Percentiles rank a stretch among this genome's conserved stretches.
Conservation (phyloP, 148 eudicot species). For the Gaultheria prostrata region DNA sequence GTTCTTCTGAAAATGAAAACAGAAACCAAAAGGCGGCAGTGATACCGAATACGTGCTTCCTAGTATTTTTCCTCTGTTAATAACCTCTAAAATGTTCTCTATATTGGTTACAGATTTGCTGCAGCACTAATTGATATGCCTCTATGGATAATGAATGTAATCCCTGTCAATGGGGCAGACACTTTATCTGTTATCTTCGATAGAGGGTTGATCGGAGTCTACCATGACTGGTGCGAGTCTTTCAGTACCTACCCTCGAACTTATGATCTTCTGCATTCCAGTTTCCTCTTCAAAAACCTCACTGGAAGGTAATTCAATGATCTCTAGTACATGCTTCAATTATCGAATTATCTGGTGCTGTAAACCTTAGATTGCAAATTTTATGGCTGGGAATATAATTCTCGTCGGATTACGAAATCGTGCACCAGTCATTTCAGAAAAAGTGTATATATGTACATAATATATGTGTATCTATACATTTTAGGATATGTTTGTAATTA, state of each 20-base stretch:
- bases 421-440: too few relatives aligned
- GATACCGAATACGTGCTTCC: background rate
- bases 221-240: conserved; percentile 99
- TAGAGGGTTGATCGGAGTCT: conserved; percentile 86
- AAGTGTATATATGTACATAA: too few relatives aligned
- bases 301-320: conserved; percentile 40
- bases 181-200: conserved; percentile 76
- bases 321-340: background rate
- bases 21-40: background rate
- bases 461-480: too few relatives aligned
- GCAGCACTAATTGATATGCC: conserved; percentile 64
- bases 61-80: background rate
- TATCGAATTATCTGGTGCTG: background rate
- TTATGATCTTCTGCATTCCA: conserved; percentile 82
- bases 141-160: conserved; percentile 90
- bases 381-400: background rate
- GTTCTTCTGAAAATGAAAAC: background rate
- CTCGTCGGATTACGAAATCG: background rate
- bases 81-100: conserved; percentile 2
- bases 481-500: too few relatives aligned
- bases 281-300: conserved; percentile 73
- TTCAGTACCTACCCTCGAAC: conserved; percentile 88
- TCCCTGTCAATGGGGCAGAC: conserved; percentile 71
- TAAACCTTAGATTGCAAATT: background rate
- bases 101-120: conserved; percentile 64